Conservation (phyloP, 176 grass and related monocot genomes). For the Neostapfia colusana region DNA sequence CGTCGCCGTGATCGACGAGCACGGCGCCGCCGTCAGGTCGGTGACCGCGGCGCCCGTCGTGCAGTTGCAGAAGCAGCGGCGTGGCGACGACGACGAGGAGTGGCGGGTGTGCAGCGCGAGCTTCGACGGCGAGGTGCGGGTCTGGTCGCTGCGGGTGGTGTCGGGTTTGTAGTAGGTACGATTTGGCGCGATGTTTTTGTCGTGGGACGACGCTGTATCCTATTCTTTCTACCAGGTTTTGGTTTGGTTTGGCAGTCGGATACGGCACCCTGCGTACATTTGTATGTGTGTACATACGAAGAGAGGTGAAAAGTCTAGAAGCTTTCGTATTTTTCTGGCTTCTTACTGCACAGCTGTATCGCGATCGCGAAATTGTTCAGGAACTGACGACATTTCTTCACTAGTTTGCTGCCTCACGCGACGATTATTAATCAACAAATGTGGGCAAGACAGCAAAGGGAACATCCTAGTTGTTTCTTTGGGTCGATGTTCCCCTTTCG, state of each 20-base stretch:
- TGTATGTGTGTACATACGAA: background rate
- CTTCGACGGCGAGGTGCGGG: conserved; percentile 74
- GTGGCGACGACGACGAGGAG: conserved; percentile 44
- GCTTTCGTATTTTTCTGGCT: background rate
- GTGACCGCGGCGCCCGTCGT: conserved; percentile 37
- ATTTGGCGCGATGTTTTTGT: conserved; percentile 38
- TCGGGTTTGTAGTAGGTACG: conserved; percentile 26
- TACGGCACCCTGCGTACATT: background rate
- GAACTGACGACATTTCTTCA: background rate
- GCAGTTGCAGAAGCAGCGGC: background rate
- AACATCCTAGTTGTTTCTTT: conserved; percentile 27
- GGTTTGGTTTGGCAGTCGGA: background rate
- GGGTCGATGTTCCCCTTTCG: conserved; percentile 20
- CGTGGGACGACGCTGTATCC: background rate
- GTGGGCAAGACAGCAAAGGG: conserved; percentile 14
- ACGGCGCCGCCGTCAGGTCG: conserved; percentile 54
- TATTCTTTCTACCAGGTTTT: background rate
- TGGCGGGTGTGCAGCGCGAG: conserved; percentile 72
- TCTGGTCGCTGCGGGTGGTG: conserved; percentile 65
- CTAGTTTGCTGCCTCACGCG: background rate
- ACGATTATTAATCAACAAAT: background rate
- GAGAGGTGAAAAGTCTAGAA: background rate
- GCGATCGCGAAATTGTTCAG: background rate
- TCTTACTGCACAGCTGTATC: background rate
- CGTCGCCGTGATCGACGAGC: conserved; percentile 64